phyloP scores from a whole-genome alignment of 2,329 filamentous ascomycete species.

The Sporothrix schenckii region DNA sequence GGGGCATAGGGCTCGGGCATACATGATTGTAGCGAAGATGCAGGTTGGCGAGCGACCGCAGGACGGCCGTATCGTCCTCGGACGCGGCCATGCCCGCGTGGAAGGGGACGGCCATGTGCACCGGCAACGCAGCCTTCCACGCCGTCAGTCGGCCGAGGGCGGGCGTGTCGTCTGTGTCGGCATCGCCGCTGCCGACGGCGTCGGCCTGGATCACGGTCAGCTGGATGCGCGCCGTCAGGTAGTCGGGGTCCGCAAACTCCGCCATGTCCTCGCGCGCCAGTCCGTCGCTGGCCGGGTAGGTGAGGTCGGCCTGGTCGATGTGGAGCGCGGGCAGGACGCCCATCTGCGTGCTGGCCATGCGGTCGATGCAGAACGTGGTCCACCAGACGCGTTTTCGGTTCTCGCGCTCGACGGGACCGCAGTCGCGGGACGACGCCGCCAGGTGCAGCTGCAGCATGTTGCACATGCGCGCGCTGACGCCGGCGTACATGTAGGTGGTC shows the following conservation, averaged over 20 bases:
- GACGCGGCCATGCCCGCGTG: neutral
- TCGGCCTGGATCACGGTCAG: slow-evolving; percentile 30
- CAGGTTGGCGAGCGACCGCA: slow-evolving; percentile 27
- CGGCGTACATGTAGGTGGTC: slow-evolving; percentile 30
- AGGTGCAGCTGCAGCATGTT: slow-evolving; percentile 30
- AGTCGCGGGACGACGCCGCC: neutral
- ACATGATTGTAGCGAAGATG: slow-evolving; percentile 28
- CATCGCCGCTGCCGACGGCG: neutral
- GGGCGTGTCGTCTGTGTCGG: neutral
- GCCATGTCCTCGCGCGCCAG: slow-evolving; percentile 1
- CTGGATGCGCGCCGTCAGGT: slow-evolving; percentile 26
- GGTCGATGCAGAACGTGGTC: slow-evolving; percentile 30
- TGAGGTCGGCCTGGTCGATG: slow-evolving; percentile 23
- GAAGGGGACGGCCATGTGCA: slow-evolving; percentile 8
- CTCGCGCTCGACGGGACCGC: slow-evolving; percentile 13
- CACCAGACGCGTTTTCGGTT: slow-evolving; percentile 29
- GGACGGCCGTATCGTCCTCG: neutral
- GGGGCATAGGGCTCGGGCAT: too few species aligned
- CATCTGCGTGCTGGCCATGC: slow-evolving; percentile 30
- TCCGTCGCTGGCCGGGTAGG: slow-evolving; percentile 19
- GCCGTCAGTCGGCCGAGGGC: neutral
- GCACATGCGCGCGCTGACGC: slow-evolving; percentile 27
- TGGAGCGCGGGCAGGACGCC: slow-evolving; percentile 25
- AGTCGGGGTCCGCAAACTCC: slow-evolving; percentile 27
- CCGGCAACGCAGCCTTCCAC: neutral